Evolutionary conservation across 345 rosid species (phyloP), one percentile per base, ranked within the genome.

Genomic region (Streptanthus diversifolius): DNA sequence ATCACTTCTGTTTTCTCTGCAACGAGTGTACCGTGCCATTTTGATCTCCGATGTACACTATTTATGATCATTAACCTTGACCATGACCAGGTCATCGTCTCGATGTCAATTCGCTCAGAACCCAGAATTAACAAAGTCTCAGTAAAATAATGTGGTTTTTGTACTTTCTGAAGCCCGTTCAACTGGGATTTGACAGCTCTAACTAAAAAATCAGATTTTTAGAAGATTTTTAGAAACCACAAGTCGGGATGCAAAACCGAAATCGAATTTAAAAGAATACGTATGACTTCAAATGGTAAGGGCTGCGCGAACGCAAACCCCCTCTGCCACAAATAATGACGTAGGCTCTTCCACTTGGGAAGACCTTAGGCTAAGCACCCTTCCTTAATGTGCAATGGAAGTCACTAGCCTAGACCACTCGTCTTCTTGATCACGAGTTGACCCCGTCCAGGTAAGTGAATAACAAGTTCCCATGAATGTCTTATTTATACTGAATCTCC

Each of bases 301-400:
- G 88, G 83, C 83, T 68, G 86, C 84, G 85, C 87, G 86, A 57
- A 83, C 81, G 85, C 89, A 82, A 72, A 84, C 79, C 88, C 80
- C 83, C 79, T 0, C 86, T 71, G 3, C 73, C 74, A 83, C 84
- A 84, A 87, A 84, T 83, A 79, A 83, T 85, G 85, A 80, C 81
- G 81, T 53, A 84, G 86, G 81, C 88, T 84, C 91, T 82, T 63
- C 85, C 74, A 17, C 82, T 14, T 64, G 76, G 76, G 78, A 68
- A 78, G 84, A 81, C 80, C 78, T 81, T 81, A 77, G 3, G 61
- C 76, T 33, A 30, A 77, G 76, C 76, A 66, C 81, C 81, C 81
- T 37, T 70, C 83, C 68, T 2, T 0, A 0, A 0, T 3, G 83
- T 80, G 79, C 83, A 77, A 77, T 77, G 79, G 67, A 65, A 24